Conservation (phyloP, 2,329 filamentous ascomycete species). For the Mycosphaerella arachidis region DNA sequence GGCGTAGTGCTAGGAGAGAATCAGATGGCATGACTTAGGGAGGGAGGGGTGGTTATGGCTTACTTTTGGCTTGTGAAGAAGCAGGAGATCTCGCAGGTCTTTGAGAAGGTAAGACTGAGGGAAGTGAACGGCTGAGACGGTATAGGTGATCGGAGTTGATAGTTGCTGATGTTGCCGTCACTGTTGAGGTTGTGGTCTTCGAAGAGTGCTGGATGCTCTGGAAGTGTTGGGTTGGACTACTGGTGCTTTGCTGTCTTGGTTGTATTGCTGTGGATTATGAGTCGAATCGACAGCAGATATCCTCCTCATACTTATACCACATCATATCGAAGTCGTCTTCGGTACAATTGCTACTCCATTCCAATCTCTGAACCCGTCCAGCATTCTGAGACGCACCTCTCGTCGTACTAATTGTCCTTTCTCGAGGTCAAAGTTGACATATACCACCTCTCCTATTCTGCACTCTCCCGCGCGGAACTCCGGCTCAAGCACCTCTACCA, state of each 20-base stretch:
- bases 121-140: not conserved
- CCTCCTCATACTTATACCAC: constrained; percentile 7
- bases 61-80: no score
- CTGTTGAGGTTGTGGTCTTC: not conserved
- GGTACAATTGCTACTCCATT: not conserved
- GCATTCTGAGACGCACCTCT: constrained; percentile 10
- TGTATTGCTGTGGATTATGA: not conserved
- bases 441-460: constrained; percentile 1
- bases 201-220: not conserved
- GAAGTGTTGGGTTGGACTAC: not conserved
- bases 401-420: constrained; percentile 20
- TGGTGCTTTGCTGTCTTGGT: not conserved
- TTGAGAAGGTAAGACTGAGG: not conserved
- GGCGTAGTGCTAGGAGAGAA: not conserved
- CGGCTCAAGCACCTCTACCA: not conserved
- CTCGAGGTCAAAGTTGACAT: constrained; percentile 6
- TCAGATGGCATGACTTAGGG: not conserved
- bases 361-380: constrained; percentile 7
- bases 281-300: not conserved
- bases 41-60: not conserved
- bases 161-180: not conserved
- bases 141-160: not conserved
- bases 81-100: no score
- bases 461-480: constrained; percentile 2
- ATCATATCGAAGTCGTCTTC: not conserved